Base-by-base conservation (phyloP, 306 rosid genomes). In the Corylus heterophylla region DNA sequence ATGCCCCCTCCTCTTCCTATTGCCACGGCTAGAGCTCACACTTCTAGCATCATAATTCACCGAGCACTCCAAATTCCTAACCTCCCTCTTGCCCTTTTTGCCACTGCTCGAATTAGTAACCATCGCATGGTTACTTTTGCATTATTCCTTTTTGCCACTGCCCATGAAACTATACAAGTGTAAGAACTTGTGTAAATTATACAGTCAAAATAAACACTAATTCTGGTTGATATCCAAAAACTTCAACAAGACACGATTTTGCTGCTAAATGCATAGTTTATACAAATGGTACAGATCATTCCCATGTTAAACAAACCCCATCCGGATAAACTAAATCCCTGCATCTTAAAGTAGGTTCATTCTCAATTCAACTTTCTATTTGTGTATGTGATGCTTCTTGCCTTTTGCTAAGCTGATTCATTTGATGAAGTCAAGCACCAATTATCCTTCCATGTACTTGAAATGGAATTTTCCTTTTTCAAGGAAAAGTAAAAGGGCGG, bases 351-450 rank as follows among this genome's bases (percentile, higher is more conserved):
- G 69, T 31, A 31, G 47, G 20, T 35, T 64, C 10, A 16, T 31
- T 35, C 48, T 35, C 70, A 35, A 35, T 17, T n/a, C 22, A 64
- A 14, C 25, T 2, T 31, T 16, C 25, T 59, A 2, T 11, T 59
- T 20, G 29, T 59, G 5, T 59, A 64, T 8, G 20, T 31, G 25
- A 37, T 64, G 18, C 44, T 64, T 63, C 47, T 63, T 12, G 48
- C 22, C 47, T 35, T 35, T 50, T 27, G 18, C 59, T 49, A 76
- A 52, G 72, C 66, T 71, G 51, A 37, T 44, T 37, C 54, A 18
- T 75, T 61, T 71, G 48, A 31, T 73, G 55, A 77, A 81, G 37
- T 44, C 80, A 73, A 56, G 81, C 59, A 68, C 20, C 14, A 35
- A 16, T 35, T 64, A 31, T 37, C 47, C 69, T n/a, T 58, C 35